A percentile compares a stretch with the other conserved stretches of the same genome.
Evolutionary conservation across 2,329 filamentous ascomycete species (phyloP).

Genomic region (Verticillium dahliae): DNA sequence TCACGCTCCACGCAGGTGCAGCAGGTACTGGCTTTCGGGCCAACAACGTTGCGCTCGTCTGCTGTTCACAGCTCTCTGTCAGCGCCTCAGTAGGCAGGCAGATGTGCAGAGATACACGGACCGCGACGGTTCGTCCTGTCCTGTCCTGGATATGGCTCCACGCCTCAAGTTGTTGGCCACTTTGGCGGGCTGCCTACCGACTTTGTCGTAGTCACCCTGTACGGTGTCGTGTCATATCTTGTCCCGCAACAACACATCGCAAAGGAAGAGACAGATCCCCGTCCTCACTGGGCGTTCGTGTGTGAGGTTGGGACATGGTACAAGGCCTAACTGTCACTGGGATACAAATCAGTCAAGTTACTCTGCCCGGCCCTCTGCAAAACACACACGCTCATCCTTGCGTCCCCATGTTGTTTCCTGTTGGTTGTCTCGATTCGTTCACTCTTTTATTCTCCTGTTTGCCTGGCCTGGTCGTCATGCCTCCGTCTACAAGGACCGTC

Average conservation of each 20-base stretch:
- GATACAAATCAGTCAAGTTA: background rate
- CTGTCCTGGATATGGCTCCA: background rate
- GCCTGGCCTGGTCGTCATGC: background rate
- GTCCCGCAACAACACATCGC: background rate
- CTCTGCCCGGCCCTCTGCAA: background rate
- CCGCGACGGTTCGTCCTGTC: background rate
- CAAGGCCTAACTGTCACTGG: background rate
- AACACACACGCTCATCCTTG: background rate
- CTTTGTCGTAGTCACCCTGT: background rate
- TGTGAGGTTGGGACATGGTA: background rate
- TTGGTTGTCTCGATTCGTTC: background rate
- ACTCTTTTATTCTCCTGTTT: background rate
- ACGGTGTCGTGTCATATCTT: background rate
- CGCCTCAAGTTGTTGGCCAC: background rate
- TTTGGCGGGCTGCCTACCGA: background rate
- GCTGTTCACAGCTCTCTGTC: background rate
- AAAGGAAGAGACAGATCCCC: background rate
- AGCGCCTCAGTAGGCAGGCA: background rate
- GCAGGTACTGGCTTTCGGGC: slow-evolving; percentile 2
- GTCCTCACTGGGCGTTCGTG: background rate
- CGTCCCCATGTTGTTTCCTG: background rate
- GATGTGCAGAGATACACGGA: background rate
- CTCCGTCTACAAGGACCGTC: background rate
- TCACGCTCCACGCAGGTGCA: background rate
- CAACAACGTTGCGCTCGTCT: background rate